Conservation (phyloP, 1,284 basidiomycete genomes). For the Polyporus tsugae region DNA sequence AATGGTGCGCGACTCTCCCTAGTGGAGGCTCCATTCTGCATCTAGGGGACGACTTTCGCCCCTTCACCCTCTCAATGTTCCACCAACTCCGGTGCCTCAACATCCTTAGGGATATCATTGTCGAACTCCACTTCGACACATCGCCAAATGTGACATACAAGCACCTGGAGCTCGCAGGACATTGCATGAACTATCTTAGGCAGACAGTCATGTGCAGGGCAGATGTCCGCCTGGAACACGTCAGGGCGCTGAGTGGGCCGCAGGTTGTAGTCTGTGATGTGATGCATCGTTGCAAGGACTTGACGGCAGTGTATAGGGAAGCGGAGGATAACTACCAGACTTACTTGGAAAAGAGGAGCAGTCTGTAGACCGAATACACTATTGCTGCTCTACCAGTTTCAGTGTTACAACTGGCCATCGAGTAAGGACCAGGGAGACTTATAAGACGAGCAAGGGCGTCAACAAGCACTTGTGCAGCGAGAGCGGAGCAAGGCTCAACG, state of each 20-base stretch:
- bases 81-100: conserved; percentile 35
- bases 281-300: conserved; percentile 30
- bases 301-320: conserved; percentile 32
- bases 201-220: conserved; percentile 24
- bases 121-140: conserved; percentile 9
- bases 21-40: conserved; percentile 20
- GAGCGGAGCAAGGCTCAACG: too few relatives aligned
- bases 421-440: too few relatives aligned
- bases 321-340: conserved; percentile 26
- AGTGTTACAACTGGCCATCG: too few relatives aligned
- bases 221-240: conserved; percentile 18
- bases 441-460: too few relatives aligned
- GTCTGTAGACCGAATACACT: too few relatives aligned
- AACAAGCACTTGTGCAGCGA: too few relatives aligned
- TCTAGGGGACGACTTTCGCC: conserved; percentile 24
- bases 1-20: conserved; percentile 25
- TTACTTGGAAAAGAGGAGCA: conserved; percentile 5
- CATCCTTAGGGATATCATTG: conserved; percentile 28
- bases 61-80: conserved; percentile 33
- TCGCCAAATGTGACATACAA: conserved; percentile 6
- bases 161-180: conserved; percentile 8
- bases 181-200: conserved; percentile 31
- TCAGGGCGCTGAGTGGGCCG: conserved; percentile 13
- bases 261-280: conserved; percentile 18
- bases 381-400: too few relatives aligned